Base-by-base conservation (phyloP, 148 eudicot genomes). In the Dianthus caryophyllus region DNA sequence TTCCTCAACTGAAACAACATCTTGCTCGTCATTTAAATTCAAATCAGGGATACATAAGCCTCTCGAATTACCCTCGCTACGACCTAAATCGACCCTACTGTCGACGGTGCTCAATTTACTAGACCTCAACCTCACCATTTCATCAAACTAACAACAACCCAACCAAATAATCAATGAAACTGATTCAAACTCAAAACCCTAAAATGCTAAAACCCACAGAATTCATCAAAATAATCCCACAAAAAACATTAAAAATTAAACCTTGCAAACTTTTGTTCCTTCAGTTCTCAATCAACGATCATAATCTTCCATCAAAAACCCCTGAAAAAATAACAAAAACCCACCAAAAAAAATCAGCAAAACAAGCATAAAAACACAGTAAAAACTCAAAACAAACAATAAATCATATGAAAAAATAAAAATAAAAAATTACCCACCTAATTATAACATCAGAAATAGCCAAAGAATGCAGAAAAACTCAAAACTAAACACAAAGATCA, bases 101-200 rank as follows among this genome's bases (percentile, higher is more conserved):
- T 26, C 71, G 36, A 29, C 64, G 30, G 57, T 70, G 64, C 24
- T 68, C 72, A 51, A 57, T 57, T 64, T 74, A 71, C 73, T 62
- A 21, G 89, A 85, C 75, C 84, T 80, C 67, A 78, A 62, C 21
- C 84, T 84, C 75, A 76, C 77, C 77, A 77, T 84, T 69, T 77
- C 77, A 61, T 59, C 66, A 73, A 70, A 79, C 25, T 27, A 60
- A 43, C 64, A 30, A 71, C 58, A 67, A 64, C 21, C 66, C 72
- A 47, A 41, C 27, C 65, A 62, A 44, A 55, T 67, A 9, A 11
- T 11, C 54, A 64, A 57, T 36, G 21, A 63, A 56, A 61, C 31
- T 29, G 43, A 12, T 41, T 11, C 65, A 78, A 68, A 48, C 36
- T 20, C 38, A 55, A n/a, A 67, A 1, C 44, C 67, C 57, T 52